Evolutionary conservation across 805 yeast species (phyloP).

Genomic region (Sungouiella blattae): DNA sequence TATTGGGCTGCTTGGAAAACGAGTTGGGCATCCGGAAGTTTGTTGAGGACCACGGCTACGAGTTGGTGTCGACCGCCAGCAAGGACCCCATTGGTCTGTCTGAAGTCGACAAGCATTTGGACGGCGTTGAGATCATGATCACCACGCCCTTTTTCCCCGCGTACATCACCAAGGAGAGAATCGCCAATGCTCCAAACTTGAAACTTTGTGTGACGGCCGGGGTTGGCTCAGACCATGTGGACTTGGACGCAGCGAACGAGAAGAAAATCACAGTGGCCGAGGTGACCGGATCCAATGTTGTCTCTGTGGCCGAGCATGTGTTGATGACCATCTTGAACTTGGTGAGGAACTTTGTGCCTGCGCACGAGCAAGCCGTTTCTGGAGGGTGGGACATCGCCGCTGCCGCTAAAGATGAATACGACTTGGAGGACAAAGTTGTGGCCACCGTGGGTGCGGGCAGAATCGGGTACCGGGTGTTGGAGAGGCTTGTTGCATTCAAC

Average conservation of each 20-base stretch:
- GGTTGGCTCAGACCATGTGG: constrained; percentile 81
- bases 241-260: constrained; percentile 64
- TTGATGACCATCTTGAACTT: constrained; percentile 67
- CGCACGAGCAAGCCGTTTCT: constrained; percentile 61
- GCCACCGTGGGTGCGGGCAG: constrained; percentile 84
- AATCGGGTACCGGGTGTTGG: constrained; percentile 73
- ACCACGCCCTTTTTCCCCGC: constrained; percentile 85
- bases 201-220: constrained; percentile 76
- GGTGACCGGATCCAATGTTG: constrained; percentile 80
- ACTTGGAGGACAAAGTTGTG: constrained; percentile 69
- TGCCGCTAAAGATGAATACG: constrained; percentile 69
- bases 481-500: constrained; percentile 67
- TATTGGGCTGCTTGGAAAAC: constrained; percentile 71
- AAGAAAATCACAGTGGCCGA: constrained; percentile 65
- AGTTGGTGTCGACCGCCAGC: constrained; percentile 59
- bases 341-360: constrained; percentile 75
- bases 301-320: constrained; percentile 79
- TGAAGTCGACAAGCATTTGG: constrained; percentile 59
- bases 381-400: constrained; percentile 74
- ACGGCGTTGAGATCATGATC: constrained; percentile 72
- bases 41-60: constrained; percentile 65
- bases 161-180: constrained; percentile 63
- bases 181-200: constrained; percentile 66
- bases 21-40: constrained; percentile 68
- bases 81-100: constrained; percentile 61